A percentile compares a stretch with the other conserved stretches of the same genome.
Conservation (phyloP, 768 basidiomycete genomes). For the Multifurca ochricompacta region DNA sequence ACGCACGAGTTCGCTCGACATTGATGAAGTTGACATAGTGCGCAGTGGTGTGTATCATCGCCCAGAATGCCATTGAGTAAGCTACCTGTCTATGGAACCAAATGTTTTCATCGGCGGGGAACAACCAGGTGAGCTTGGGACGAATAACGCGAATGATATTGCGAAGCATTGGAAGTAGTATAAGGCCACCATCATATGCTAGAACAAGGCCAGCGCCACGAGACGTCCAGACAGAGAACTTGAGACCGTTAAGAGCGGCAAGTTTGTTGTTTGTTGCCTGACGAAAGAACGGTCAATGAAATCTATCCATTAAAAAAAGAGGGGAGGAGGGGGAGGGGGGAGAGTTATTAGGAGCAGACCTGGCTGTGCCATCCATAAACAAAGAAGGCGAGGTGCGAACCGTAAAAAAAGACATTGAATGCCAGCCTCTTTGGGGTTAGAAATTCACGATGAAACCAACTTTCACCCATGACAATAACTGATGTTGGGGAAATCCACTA, state of each 20-base stretch:
- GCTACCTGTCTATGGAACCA: slow-evolving; percentile 96
- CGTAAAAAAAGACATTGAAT: slow-evolving; percentile 77
- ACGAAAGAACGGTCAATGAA: slow-evolving; percentile 1
- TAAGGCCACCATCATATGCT: slow-evolving; percentile 78
- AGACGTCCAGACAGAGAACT: slow-evolving; percentile 82
- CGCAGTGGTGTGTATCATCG: slow-evolving; percentile 87
- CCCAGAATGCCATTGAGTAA: slow-evolving; percentile 90
- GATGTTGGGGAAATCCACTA: slow-evolving; percentile 21
- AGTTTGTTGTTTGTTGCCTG: slow-evolving; percentile 57
- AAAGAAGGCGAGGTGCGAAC: slow-evolving; percentile 65
- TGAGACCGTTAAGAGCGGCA: slow-evolving; percentile 68
- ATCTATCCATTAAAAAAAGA: background rate
- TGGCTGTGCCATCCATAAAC: slow-evolving; percentile 86
- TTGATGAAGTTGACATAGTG: slow-evolving; percentile 94
- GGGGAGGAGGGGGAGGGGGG: background rate
- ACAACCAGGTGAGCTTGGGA: slow-evolving; percentile 69
- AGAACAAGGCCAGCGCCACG: slow-evolving; percentile 89
- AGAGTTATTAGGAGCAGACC: slow-evolving; percentile 33
- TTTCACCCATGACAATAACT: slow-evolving; percentile 46
- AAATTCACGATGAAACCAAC: slow-evolving; percentile 69
- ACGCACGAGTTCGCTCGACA: slow-evolving; percentile 78
- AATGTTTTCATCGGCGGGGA: slow-evolving; percentile 91
- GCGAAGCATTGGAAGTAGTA: slow-evolving; percentile 84
- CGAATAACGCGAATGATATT: slow-evolving; percentile 81
- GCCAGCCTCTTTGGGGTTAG: slow-evolving; percentile 51